Base-by-base conservation (phyloP, 225 moss, liverwort and hornwort species). In the Lunularia cruciata region DNA sequence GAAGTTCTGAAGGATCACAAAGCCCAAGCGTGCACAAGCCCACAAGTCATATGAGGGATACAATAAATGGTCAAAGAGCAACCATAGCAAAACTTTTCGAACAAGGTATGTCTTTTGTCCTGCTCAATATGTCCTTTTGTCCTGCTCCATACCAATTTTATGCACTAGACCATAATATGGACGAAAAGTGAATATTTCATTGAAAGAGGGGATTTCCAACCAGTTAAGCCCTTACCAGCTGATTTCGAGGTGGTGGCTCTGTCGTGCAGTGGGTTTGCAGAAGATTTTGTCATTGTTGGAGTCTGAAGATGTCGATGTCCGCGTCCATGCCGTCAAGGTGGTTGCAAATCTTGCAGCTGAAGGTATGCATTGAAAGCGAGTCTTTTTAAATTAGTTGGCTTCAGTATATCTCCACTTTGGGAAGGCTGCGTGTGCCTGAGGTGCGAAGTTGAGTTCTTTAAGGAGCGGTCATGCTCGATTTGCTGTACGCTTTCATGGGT, bases 321-420 rank as follows among this genome's bases (percentile, higher is more conserved):
- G 92, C 39, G 90, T 92, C 22, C 92, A 98, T 76, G 90, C 92
- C 58, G 92, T 93, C 49, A 98, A 98, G 79, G 96, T 98, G 36
- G 92, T 98, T 71, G 96, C 96, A 36, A 98, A 98, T 76, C 92
- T 98, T 43, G 96, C 96, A 67, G 96, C 96, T 65, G 96, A 98
- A 86, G 92, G 92, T 92, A 79, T 65, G 73, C 11, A 68, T 51
- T 31, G 16, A 36, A 20, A 12, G 30, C 11, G 63, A 12, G 12
- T 6, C 16, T 5, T 35, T 31, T 8, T 62, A 57, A 55, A 20
- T 37, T 28, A 0, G 57, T 22, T 46, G 4, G 11, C 33, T 18
- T 63, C 23, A 16, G 35, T 33, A 5, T 14, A 15, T 63, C 16
- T 33, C 33, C 35, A 31, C 13, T 13, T 13, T 47, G 27, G 30